Conservation (phyloP, 352 stramenopile species). For the Phytophthora agathidicida region DNA sequence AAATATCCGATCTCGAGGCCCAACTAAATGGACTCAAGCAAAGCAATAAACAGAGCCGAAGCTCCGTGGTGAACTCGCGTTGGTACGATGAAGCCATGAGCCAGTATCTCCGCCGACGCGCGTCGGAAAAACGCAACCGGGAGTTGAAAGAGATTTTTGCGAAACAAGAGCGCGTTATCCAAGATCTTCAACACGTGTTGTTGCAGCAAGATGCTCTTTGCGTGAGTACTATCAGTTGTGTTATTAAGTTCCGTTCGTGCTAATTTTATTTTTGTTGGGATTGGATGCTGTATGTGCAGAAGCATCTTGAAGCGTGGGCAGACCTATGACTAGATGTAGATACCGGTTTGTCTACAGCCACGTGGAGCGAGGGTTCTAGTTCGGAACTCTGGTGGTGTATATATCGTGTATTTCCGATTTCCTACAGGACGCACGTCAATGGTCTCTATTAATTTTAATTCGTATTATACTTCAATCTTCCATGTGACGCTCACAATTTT, state of each 20-base stretch:
- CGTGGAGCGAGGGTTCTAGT: too few species aligned
- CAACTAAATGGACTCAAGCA: constrained; percentile 1
- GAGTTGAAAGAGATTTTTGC: constrained; percentile 22
- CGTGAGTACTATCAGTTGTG: not conserved
- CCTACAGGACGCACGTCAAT: too few species aligned
- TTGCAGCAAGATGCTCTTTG: constrained; percentile 2
- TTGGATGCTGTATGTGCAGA: not conserved
- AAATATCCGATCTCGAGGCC: constrained; percentile 8
- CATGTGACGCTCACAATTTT: too few species aligned
- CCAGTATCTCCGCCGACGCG: constrained; percentile 22
- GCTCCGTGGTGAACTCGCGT: not conserved
- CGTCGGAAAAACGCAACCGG: constrained; percentile 20
- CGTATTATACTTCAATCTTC: too few species aligned
- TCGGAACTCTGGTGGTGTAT: too few species aligned
- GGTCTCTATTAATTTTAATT: too few species aligned
- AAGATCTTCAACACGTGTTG: constrained; percentile 6
- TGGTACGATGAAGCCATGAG: constrained; percentile 15
- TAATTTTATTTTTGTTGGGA: not conserved
- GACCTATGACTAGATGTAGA: too few species aligned
- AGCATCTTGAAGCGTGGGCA: too few species aligned
- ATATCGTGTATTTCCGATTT: too few species aligned
- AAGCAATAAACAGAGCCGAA: not conserved
- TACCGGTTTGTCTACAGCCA: too few species aligned
- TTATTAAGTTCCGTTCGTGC: too few species aligned
- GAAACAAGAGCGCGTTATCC: constrained; percentile 13